Percentiles rank a stretch among this genome's conserved stretches.
phyloP scores from a whole-genome alignment of 1,284 basidiomycete genomes.

The Trichosporon asahii region DNA sequence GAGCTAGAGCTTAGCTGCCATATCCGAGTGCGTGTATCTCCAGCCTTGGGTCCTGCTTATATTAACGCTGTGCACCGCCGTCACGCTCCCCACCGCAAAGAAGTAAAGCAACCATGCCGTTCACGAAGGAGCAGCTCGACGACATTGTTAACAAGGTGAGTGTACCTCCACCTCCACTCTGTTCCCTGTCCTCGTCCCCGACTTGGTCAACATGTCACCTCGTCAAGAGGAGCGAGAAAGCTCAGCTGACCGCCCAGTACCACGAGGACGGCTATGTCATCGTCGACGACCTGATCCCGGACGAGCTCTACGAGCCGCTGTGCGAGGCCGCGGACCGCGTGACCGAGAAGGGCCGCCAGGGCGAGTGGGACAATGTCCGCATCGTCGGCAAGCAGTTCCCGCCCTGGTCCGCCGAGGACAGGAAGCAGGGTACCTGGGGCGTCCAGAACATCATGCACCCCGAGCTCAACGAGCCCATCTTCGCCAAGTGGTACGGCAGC shows the following conservation, averaged over 20 bases:
- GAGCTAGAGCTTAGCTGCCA: not conserved
- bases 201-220: too few relatives aligned
- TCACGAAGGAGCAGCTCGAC: slow-evolving; percentile 25
- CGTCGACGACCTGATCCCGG: slow-evolving; percentile 61
- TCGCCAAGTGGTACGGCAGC: slow-evolving; percentile 67
- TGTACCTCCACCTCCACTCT: not conserved
- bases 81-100: not conserved
- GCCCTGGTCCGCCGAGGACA: slow-evolving; percentile 57
- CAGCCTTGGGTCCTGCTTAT: not conserved
- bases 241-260: slow-evolving; percentile 54
- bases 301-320: slow-evolving; percentile 54
- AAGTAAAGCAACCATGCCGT: slow-evolving; percentile 17
- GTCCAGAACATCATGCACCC: slow-evolving; percentile 78
- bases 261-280: slow-evolving; percentile 69
- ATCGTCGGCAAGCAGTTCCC: slow-evolving; percentile 79
- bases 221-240: too few relatives aligned
- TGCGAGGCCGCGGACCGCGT: slow-evolving; percentile 59
- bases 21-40: not conserved
- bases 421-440: slow-evolving; percentile 62
- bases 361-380: slow-evolving; percentile 65
- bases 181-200: not conserved
- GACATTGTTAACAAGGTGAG: slow-evolving; percentile 25
- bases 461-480: slow-evolving; percentile 60
- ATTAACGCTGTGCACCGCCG: not conserved
- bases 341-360: slow-evolving; percentile 60